phyloP scores from a whole-genome alignment of 2,329 filamentous ascomycete species.

The Xylaria sp. region DNA sequence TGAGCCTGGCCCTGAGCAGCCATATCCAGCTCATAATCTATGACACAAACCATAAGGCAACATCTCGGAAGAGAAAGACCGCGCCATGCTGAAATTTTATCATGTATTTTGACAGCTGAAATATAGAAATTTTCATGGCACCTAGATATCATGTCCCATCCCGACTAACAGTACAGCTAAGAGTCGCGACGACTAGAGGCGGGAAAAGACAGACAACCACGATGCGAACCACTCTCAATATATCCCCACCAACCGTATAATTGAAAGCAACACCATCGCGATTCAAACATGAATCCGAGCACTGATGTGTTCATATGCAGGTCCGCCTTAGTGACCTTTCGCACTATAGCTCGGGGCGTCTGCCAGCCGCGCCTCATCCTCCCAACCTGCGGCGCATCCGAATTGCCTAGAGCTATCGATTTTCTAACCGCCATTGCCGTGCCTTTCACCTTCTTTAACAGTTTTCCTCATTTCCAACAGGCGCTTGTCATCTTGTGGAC shows the following conservation, averaged over 20 bases:
- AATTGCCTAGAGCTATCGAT: conserved; percentile 34
- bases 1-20: background rate
- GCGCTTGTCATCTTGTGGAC: conserved; percentile 31
- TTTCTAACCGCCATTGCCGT: conserved; percentile 29
- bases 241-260: conserved; percentile 42
- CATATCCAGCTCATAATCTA: background rate
- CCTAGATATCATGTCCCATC: conserved; percentile 37
- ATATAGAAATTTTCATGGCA: conserved; percentile 41
- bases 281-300: conserved; percentile 38
- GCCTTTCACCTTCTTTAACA: conserved; percentile 6
- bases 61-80: background rate
- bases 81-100: conserved; percentile 26
- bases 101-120: conserved; percentile 45
- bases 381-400: conserved; percentile 36
- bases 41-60: background rate
- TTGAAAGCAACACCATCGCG: conserved; percentile 40
- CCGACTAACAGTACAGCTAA: conserved; percentile 35
- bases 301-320: conserved; percentile 17
- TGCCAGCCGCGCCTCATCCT: conserved; percentile 10
- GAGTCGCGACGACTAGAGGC: conserved; percentile 23
- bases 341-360: conserved; percentile 10
- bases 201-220: conserved; percentile 36
- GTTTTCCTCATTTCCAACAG: conserved; percentile 40
- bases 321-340: conserved; percentile 7
- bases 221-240: conserved; percentile 45